A percentile compares a stretch with the other conserved stretches of the same genome.
Evolutionary conservation across 345 rosid genomes (phyloP).

Genomic region (Noccaea caerulescens): DNA sequence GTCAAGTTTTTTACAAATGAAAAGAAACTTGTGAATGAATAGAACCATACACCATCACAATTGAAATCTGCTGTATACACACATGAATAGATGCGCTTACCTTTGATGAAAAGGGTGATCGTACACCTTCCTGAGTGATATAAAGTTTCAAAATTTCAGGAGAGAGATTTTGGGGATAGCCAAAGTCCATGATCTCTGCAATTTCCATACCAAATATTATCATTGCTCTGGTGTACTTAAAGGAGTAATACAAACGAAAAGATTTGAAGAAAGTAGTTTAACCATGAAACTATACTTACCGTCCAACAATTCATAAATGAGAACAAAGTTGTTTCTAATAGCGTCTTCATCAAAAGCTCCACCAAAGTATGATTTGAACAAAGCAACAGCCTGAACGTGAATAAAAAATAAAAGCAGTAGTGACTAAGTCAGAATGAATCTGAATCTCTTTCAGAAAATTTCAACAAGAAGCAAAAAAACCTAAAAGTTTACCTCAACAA

Average conservation of each 20-base stretch:
- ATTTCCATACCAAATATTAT: neutral
- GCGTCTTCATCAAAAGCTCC: conserved; percentile 99
- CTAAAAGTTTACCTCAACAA: conserved; percentile 70
- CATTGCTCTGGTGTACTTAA: neutral
- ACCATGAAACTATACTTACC: conserved; percentile 57
- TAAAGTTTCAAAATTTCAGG: conserved; percentile 98
- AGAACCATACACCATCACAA: conserved; percentile 18
- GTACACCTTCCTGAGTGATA: conserved; percentile 97
- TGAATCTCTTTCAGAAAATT: neutral
- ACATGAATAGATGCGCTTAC: conserved; percentile 46
- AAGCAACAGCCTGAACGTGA: conserved; percentile 76
- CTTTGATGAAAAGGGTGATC: conserved; percentile 97
- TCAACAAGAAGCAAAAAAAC: neutral
- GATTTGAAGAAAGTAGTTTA: neutral
- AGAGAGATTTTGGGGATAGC: conserved; percentile 96
- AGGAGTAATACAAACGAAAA: neutral
- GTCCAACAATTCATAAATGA: conserved; percentile 94
- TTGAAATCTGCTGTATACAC: neutral
- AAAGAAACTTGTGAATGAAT: conserved; percentile 4
- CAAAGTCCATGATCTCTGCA: conserved; percentile 98
- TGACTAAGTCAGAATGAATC: conserved; percentile 1
- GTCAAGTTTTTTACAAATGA: neutral
- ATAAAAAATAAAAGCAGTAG: conserved; percentile 1
- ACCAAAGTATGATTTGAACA: conserved; percentile 97
- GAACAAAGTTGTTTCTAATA: conserved; percentile 90